A percentile compares a stretch with the other conserved stretches of the same genome.
phyloP scores from a whole-genome alignment of 192 early-diverging fungal genomes.

The Coemansia sp. region DNA sequence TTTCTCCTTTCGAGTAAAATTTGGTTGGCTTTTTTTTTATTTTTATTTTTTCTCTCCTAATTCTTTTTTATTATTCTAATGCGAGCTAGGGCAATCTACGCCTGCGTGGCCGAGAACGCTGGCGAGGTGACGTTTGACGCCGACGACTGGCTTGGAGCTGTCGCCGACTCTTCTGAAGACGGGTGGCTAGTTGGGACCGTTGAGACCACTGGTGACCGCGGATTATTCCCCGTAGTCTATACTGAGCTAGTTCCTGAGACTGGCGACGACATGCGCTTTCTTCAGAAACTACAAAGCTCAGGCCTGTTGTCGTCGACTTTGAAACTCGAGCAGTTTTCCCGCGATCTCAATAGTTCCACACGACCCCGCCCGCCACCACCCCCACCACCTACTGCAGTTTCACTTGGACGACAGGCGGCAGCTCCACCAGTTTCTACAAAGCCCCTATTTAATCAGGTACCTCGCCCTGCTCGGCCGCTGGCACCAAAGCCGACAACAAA shows the following conservation, averaged over 20 bases:
- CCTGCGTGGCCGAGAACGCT: conserved; percentile 47
- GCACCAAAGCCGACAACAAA: conserved; percentile 22
- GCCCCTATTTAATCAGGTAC: not conserved
- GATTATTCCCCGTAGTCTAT: conserved; percentile 51
- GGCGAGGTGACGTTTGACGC: conserved; percentile 52
- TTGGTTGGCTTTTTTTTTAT: not conserved
- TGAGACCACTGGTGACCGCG: conserved; percentile 29
- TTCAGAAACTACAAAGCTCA: conserved; percentile 23
- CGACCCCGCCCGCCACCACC: conserved; percentile 3
- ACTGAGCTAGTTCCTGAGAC: conserved; percentile 40
- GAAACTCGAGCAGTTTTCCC: conserved; percentile 23
- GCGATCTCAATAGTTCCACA: conserved; percentile 15
- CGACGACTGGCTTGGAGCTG: conserved; percentile 17
- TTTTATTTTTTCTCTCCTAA: not conserved
- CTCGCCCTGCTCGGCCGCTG: not conserved
- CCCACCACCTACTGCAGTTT: not conserved
- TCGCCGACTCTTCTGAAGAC: conserved; percentile 32
- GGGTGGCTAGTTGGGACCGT: conserved; percentile 49
- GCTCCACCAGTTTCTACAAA: conserved; percentile 13
- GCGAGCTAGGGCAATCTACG: conserved; percentile 48
- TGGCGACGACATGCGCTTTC: conserved; percentile 36
- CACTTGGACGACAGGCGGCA: not conserved
- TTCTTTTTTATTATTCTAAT: conserved; percentile 19
- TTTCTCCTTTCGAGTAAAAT: not conserved
- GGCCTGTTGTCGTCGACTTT: conserved; percentile 39